Base-by-base conservation (phyloP, 2,329 filamentous ascomycete genomes). In the Scopulariopsis brevicaulis region DNA sequence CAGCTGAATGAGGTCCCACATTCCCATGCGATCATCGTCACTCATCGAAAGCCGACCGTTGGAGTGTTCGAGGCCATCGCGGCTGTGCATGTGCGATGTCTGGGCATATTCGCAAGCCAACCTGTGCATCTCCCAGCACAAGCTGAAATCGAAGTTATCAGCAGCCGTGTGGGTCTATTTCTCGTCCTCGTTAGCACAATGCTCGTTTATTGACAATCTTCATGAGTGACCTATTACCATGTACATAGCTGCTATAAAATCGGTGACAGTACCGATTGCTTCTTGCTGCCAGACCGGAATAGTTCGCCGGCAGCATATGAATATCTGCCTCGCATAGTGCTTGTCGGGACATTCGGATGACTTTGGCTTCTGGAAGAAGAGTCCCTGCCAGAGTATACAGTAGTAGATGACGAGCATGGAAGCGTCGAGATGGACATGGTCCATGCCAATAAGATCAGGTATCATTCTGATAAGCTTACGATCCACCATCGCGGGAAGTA, bases 361-460 rank as follows among this genome's bases (percentile, higher is more conserved):
- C 7, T 22, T 34, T 14, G 54, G 18, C 40, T 43, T 46, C 54
- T 56, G n/a, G 14, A 24, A n/a, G 35, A 48, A 56, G 22, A 43
- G 37, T n/a, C 54, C 54, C 37, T 56, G 54, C 54, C 54, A 56
- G 18, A 56, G 40, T 22, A 56, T 46, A 50, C 54, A 56, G 40
- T 56, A 56, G 54, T 56, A 56, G n/a, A 56, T 48, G 37, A 56
- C n/a, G 22, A 56, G 40, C 14, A 56, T 24, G n/a, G 34, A 56
- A 46, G 54, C 34, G 28, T 56, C 54, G 35, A 56, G 18, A 20
- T 56, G 54, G 24, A 56, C 54, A 22, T 56, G 54, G 18, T 43
- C 34, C 54, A 46, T 56, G 24, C 40, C 18, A 15, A 56, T 43
- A 12, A 56, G 22, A 25, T 56, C n/a, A 4, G 54, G 54, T 1